These are phyloP conservation scores for Ceratobasidium sp. DNA, from an alignment of 1,284 basidiomycete species.

Conservation along the genomic window DNA sequence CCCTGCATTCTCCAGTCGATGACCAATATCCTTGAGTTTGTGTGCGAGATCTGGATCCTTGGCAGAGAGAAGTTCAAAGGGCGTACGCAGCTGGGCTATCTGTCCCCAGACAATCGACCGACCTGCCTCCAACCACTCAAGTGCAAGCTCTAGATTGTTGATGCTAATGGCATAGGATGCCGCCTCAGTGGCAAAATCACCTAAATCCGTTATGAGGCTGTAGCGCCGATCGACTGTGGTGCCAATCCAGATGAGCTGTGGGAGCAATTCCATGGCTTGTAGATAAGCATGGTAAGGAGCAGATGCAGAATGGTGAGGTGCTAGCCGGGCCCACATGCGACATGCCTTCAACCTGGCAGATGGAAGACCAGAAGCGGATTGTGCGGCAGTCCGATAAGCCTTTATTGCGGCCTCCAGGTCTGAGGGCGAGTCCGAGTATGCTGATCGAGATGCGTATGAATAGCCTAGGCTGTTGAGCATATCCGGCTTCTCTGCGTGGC, in stretches of 20 bases:
- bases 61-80: too few species aligned
- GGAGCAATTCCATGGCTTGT: not conserved
- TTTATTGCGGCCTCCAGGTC: not conserved
- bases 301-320: not conserved
- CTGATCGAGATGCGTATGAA: not conserved
- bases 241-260: not conserved
- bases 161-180: too few species aligned
- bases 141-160: too few species aligned
- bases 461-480: not conserved
- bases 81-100: too few species aligned
- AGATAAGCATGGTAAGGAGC: not conserved
- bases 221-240: not conserved
- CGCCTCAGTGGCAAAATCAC: not conserved
- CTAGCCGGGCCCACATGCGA: not conserved
- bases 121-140: too few species aligned
- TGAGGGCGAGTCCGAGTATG: not conserved
- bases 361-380: not conserved
- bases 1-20: not conserved
- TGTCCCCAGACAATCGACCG: too few species aligned
- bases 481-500: not conserved
- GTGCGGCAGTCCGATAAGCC: not conserved
- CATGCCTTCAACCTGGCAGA: not conserved
- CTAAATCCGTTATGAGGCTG: not conserved
- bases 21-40: not conserved
- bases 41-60: not conserved